Conservation (phyloP, 129 eudicot species). For the Apium graveolens region DNA sequence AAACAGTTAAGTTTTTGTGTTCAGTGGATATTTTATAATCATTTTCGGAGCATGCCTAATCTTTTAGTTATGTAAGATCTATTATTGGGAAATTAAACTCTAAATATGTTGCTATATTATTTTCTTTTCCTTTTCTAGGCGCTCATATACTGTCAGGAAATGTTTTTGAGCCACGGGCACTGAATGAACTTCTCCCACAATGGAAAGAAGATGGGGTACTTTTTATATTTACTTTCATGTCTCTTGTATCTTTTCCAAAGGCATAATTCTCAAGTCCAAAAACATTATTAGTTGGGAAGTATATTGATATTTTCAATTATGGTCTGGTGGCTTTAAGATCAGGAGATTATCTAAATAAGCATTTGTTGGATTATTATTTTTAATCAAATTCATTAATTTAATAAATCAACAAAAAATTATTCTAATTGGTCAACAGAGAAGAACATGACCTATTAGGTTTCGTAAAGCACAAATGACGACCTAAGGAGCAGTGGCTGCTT, state of each 20-base stretch:
- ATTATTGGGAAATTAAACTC: neutral
- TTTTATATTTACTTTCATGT: neutral
- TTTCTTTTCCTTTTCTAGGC: slow-evolving; percentile 30
- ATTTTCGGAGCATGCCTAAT: neutral
- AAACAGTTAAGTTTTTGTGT: neutral
- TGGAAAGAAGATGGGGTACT: slow-evolving; percentile 82
- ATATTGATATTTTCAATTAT: neutral
- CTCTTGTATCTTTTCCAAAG: neutral
- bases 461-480: too few species aligned
- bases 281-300: neutral
- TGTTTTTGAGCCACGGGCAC: slow-evolving; percentile 90
- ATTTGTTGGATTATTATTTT: too few species aligned
- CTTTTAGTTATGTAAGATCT: neutral
- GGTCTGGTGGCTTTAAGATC: neutral
- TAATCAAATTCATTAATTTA: too few species aligned
- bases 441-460: too few species aligned
- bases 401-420: too few species aligned
- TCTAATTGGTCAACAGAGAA: too few species aligned
- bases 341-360: too few species aligned
- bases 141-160: slow-evolving; percentile 93
- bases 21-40: neutral
- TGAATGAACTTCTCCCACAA: slow-evolving; percentile 81
- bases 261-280: neutral
- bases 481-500: too few species aligned
- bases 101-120: neutral